Percentiles rank a stretch among this genome's conserved stretches.
Evolutionary conservation across 1,284 basidiomycete genomes (phyloP).

Genomic region (Cryptococcus floricola): DNA sequence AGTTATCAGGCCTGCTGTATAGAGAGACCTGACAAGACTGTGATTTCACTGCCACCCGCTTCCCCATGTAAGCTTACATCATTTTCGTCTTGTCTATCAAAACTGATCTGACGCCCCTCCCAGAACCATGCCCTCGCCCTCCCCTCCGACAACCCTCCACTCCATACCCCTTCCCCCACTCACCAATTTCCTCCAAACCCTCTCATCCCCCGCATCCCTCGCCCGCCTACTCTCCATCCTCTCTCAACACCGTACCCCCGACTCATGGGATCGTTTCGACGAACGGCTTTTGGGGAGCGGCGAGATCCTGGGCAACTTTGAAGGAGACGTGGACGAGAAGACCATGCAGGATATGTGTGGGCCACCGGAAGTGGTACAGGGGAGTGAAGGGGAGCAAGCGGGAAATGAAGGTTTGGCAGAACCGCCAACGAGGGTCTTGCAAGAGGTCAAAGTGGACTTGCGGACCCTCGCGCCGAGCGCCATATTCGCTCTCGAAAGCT

Average conservation of each 20-base stretch:
- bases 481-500: slow-evolving; percentile 36
- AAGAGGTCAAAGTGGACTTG: slow-evolving; percentile 40
- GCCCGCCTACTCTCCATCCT: slow-evolving; percentile 32
- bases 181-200: slow-evolving; percentile 21
- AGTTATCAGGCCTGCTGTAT: too few relatives aligned
- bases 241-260: slow-evolving; percentile 31
- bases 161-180: too few relatives aligned
- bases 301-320: slow-evolving; percentile 22
- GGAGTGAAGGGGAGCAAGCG: background rate
- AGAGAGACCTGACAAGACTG: too few relatives aligned
- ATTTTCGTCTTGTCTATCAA: too few relatives aligned
- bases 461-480: slow-evolving; percentile 37
- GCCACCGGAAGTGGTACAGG: background rate
- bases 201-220: background rate
- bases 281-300: slow-evolving; percentile 28
- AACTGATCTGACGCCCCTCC: too few relatives aligned
- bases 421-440: slow-evolving; percentile 20
- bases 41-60: too few relatives aligned
- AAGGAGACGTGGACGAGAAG: background rate
- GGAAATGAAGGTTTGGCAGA: slow-evolving; percentile 8
- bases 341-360: background rate
- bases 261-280: slow-evolving; percentile 37
- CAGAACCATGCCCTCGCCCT: background rate
- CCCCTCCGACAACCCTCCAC: background rate
- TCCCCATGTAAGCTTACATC: too few relatives aligned